These are phyloP conservation scores for Penicillium pancosmium DNA, from an alignment of 495 filamentous ascomycete genomes.

Conservation along the genomic window DNA sequence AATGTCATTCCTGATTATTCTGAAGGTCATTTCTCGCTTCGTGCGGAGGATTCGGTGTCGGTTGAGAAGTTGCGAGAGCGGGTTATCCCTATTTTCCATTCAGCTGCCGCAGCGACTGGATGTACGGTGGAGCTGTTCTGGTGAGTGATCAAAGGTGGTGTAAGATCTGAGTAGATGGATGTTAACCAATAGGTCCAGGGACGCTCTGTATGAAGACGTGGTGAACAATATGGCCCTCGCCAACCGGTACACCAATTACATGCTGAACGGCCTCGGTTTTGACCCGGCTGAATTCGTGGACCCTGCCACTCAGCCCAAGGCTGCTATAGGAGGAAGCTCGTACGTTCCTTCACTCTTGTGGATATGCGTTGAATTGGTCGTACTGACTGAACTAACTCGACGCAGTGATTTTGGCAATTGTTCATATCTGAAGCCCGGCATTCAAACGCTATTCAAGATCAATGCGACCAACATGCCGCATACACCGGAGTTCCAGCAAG, in stretches of 20 bases:
- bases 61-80: slow-evolving; percentile 42
- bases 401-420: slow-evolving; percentile 21
- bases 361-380: background rate
- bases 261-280: slow-evolving; percentile 36
- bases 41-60: slow-evolving; percentile 24
- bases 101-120: slow-evolving; percentile 56
- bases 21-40: slow-evolving; percentile 25
- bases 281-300: slow-evolving; percentile 6
- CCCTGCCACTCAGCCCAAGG: slow-evolving; percentile 2
- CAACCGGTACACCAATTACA: slow-evolving; percentile 43
- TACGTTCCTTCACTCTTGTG: background rate
- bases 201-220: slow-evolving; percentile 52
- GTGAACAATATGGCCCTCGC: slow-evolving; percentile 54
- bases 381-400: background rate
- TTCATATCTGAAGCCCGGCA: slow-evolving; percentile 17
- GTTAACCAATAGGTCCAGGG: slow-evolving; percentile 3
- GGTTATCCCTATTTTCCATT: slow-evolving; percentile 49
- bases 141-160: slow-evolving; percentile 7
- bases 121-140: slow-evolving; percentile 48
- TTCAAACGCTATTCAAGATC: slow-evolving; percentile 50
- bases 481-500: slow-evolving; percentile 18
- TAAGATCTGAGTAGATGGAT: too few species aligned
- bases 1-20: slow-evolving; percentile 60
- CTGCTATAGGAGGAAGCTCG: slow-evolving; percentile 9
- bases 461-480: slow-evolving; percentile 45